These are phyloP conservation scores for Thalassiosira profunda DNA, from an alignment of 108 stramenopile species.

Conservation along the genomic window DNA sequence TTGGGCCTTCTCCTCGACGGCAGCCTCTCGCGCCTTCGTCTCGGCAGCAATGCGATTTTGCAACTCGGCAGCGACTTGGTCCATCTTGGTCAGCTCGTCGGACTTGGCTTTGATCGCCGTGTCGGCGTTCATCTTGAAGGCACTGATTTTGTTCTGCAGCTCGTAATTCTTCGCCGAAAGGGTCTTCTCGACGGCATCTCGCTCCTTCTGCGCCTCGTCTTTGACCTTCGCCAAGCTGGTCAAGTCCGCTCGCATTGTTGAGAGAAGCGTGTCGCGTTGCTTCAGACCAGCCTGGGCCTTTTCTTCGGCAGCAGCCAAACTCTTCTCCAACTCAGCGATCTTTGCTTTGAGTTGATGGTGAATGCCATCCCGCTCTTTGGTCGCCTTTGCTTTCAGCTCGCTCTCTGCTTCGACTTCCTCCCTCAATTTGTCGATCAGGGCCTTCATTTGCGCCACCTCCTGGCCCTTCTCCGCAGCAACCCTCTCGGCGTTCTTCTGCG, in stretches of 20 bases:
- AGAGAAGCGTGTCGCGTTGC: slow-evolving; percentile 15
- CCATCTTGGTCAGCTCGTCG: slow-evolving; percentile 1
- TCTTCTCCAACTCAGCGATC: slow-evolving; percentile 23
- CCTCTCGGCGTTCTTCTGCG: slow-evolving; percentile 2
- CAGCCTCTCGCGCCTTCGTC: slow-evolving; percentile 11
- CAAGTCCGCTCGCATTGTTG: slow-evolving; percentile 26
- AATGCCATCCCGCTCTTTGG: slow-evolving; percentile 14
- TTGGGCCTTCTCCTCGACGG: slow-evolving; percentile 6
- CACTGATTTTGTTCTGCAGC: slow-evolving; percentile 13
- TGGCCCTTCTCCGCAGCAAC: slow-evolving; percentile 15
- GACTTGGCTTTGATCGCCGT: slow-evolving; percentile 9
- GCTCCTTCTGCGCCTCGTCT: slow-evolving; percentile 29
- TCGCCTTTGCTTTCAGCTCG: slow-evolving; percentile 30
- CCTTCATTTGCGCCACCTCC: slow-evolving; percentile 28
- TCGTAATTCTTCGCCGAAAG: slow-evolving; percentile 11
- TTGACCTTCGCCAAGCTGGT: slow-evolving; percentile 23
- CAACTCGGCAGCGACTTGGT: slow-evolving; percentile 3
- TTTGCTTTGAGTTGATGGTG: slow-evolving; percentile 19
- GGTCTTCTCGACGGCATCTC: slow-evolving; percentile 19
- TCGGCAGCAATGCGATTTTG: slow-evolving; percentile 8
- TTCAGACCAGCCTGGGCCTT: slow-evolving; percentile 19
- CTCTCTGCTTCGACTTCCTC: slow-evolving; percentile 48
- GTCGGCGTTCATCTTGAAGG: slow-evolving; percentile 15
- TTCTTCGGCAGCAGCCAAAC: slow-evolving; percentile 5
- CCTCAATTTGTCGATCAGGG: slow-evolving; percentile 63